Evolutionary conservation across 2,329 filamentous ascomycete genomes (phyloP).

Genomic region (Stagonosporopsis cucurbitacearum): DNA sequence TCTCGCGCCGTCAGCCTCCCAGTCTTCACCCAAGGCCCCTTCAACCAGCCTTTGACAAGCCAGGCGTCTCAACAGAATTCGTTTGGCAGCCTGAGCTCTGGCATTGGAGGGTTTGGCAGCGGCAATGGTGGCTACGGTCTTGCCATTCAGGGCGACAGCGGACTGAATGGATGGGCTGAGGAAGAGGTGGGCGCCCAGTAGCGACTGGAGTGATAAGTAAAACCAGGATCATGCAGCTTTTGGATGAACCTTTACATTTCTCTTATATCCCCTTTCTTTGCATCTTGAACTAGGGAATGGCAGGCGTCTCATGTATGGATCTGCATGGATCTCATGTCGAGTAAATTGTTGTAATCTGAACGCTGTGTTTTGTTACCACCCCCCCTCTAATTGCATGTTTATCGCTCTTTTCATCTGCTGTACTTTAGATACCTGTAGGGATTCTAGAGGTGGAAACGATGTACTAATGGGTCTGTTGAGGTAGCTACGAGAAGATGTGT

Average conservation of each 20-base stretch:
- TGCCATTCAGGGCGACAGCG: constrained; percentile 64
- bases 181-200: constrained; percentile 66
- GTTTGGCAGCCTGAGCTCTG: constrained; percentile 65
- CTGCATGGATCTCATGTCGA: constrained; percentile 23
- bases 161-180: constrained; percentile 68
- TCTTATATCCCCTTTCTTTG: constrained; percentile 25
- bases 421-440: constrained; percentile 38
- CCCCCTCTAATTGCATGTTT: constrained; percentile 26
- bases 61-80: constrained; percentile 53
- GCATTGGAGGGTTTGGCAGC: constrained; percentile 63
- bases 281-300: constrained; percentile 21
- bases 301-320: constrained; percentile 19
- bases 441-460: constrained; percentile 11
- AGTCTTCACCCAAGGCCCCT: constrained; percentile 67
- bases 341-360: constrained; percentile 35
- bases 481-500: neutral
- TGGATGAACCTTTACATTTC: constrained; percentile 13
- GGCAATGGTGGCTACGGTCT: constrained; percentile 64
- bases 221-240: constrained; percentile 4
- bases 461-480: constrained; percentile 10
- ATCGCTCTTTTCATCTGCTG: constrained; percentile 25
- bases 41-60: constrained; percentile 52
- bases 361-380: constrained; percentile 13
- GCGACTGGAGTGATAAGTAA: constrained; percentile 4
- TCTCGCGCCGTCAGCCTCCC: constrained; percentile 90